Conservation (phyloP, 2,329 filamentous ascomycete species). For the Purpureocillium takamizusanense region DNA sequence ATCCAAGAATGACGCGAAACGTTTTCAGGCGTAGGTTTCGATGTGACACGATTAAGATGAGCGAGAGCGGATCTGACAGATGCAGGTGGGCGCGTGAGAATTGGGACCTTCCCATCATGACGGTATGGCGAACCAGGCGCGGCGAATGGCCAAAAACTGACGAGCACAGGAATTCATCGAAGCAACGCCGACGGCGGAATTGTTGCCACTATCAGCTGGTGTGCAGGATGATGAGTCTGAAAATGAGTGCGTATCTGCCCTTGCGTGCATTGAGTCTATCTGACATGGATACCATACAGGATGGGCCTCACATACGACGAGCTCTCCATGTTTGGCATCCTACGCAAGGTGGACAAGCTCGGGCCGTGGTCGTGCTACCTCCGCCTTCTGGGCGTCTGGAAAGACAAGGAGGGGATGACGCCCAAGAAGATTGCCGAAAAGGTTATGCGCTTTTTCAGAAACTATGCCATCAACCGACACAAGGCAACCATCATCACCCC, state of each 20-base stretch:
- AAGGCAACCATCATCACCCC: conserved; percentile 55
- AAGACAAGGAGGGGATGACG: conserved; percentile 15
- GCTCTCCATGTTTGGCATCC: conserved; percentile 26
- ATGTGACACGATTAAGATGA: no score
- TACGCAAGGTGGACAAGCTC: conserved; percentile 29
- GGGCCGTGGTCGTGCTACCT: conserved; percentile 31
- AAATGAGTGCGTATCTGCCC: conserved; percentile 14
- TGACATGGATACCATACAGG: no score
- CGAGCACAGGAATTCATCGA: conserved; percentile 44
- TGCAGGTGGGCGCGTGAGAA: conserved; percentile 37
- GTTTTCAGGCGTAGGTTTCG: conserved; percentile 42
- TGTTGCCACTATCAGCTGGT: conserved; percentile 30
- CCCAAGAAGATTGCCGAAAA: conserved; percentile 31
- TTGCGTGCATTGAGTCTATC: conserved; percentile 28
- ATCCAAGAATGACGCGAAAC: conserved; percentile 54
- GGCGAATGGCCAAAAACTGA: neutral
- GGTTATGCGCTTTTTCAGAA: conserved; percentile 32
- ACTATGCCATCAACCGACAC: conserved; percentile 54
- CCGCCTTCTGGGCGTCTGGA: conserved; percentile 28
- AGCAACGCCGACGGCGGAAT: conserved; percentile 46
- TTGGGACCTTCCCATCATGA: conserved; percentile 53
- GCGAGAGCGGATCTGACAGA: neutral
- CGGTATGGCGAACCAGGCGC: conserved; percentile 9
- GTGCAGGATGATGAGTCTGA: conserved; percentile 26
- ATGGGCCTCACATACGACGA: conserved; percentile 36